Evolutionary conservation across 2,329 filamentous ascomycete genomes (phyloP), one percentile per base, ranked within the genome.

Genomic region (Xenoacremonium recifei): DNA sequence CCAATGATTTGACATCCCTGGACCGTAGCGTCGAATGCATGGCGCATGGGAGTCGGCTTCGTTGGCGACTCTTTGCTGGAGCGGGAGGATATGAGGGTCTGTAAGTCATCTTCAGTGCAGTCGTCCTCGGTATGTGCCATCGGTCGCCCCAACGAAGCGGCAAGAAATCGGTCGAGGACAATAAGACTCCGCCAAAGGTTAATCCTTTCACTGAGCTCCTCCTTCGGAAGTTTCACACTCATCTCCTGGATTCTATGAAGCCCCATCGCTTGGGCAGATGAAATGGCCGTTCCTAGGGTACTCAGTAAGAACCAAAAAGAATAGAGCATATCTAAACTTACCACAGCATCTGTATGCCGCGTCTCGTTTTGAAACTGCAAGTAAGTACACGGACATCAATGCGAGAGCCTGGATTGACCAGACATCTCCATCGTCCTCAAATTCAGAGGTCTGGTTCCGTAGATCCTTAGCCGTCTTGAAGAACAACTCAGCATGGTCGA

Each of bases 161-260:
- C 76, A 2, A 85, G 66, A 38, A 85, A 80, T 13, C 78, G 72
- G 53, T 87, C 83, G 6, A 86, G 69, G 12, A 86, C 68, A 44
- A 83, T 85, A 1, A 87, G 61, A 10, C 79, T 82, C 42, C 76
- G 75, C 82, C 81, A 86, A 3, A 85, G 60, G 36, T 79, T 84
- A 20, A 74, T 72, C 23, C 80, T 69, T 7, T 73, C 59, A 7
- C 55, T 60, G 48, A 75, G 67, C 37, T 79, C 69, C 10, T 70
- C 63, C 1, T 56, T 54, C 6, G 61, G 62, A 54, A 81, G 82
- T 13, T 80, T 70, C 11, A 69, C 61, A 63, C 79, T 73, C 3
- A 76, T 76, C 49, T 84, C 79, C 51, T 78, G 44, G 6, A 55
- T 74, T 51, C 77, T 70, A 50, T 86, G 82, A 4, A 86, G 63